Evolutionary conservation across 2,329 filamentous ascomycete species (phyloP).

Genomic region (Fusarium globosum): DNA sequence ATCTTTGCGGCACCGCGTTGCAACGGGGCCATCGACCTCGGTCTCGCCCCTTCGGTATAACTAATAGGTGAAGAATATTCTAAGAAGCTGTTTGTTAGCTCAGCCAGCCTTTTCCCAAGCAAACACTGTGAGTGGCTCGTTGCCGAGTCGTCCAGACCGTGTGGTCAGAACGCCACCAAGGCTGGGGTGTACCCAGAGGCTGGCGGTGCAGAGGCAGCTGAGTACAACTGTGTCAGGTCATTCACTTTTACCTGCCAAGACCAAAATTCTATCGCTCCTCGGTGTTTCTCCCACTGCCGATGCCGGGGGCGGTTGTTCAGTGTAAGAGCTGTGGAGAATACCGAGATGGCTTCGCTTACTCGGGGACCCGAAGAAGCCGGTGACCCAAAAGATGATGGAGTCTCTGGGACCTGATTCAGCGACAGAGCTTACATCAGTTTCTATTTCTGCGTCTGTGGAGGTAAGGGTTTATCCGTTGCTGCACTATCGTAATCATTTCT

Average conservation of each 20-base stretch:
- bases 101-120: neutral
- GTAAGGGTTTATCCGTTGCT: neutral
- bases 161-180: neutral
- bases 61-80: neutral
- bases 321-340: neutral
- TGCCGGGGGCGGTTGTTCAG: neutral
- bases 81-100: neutral
- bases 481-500: neutral
- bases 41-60: slow-evolving; percentile 1
- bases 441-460: neutral
- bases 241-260: neutral
- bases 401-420: neutral
- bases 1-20: slow-evolving; percentile 4
- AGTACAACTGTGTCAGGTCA: neutral
- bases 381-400: neutral
- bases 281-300: neutral
- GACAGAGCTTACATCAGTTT: neutral
- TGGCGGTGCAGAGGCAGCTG: neutral
- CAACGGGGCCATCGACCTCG: neutral
- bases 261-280: neutral
- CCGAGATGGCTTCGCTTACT: neutral
- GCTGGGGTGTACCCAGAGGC: neutral
- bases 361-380: neutral
- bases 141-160: slow-evolving; percentile 1
- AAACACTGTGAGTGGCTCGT: neutral